Evolutionary conservation across 116 monocot genomes (phyloP).

Genomic region (Zostera marina): DNA sequence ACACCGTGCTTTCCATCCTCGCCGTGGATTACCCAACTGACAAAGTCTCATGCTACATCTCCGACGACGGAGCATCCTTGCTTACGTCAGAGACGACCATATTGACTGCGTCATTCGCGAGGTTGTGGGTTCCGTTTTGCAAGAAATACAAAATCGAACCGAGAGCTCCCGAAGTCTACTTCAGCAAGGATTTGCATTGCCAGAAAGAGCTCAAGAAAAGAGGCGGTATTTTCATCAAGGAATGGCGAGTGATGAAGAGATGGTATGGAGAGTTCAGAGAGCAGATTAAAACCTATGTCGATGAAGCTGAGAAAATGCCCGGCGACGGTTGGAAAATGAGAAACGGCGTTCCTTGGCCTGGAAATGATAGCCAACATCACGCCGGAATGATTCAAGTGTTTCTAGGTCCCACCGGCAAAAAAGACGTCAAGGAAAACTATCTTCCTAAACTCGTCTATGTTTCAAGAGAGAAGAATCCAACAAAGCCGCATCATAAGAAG

Average conservation of each 20-base stretch:
- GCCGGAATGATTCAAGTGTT: constrained; percentile 80
- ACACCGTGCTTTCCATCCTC: constrained; percentile 78
- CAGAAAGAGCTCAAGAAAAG: constrained; percentile 29
- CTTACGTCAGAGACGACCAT: constrained; percentile 59
- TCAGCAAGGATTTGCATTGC: constrained; percentile 68
- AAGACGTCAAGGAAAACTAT: constrained; percentile 56
- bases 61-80: constrained; percentile 89
- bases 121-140: constrained; percentile 84
- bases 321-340: constrained; percentile 92
- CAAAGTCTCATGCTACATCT: constrained; percentile 75
- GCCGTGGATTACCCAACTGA: constrained; percentile 68
- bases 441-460: constrained; percentile 69
- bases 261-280: constrained; percentile 92
- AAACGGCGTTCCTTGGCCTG: constrained; percentile 83
- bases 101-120: constrained; percentile 74
- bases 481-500: constrained; percentile 83
- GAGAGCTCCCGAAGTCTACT: constrained; percentile 68
- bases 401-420: constrained; percentile 64
- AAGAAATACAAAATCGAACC: constrained; percentile 68
- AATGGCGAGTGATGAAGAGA: constrained; percentile 82
- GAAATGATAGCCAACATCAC: constrained; percentile 70
- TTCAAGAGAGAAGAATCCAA: constrained; percentile 75
- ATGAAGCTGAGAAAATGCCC: constrained; percentile 72
- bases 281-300: constrained; percentile 67
- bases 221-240: constrained; percentile 77